phyloP scores from a whole-genome alignment of 352 stramenopile species.

The Globisporangium rhizosaccharum region DNA sequence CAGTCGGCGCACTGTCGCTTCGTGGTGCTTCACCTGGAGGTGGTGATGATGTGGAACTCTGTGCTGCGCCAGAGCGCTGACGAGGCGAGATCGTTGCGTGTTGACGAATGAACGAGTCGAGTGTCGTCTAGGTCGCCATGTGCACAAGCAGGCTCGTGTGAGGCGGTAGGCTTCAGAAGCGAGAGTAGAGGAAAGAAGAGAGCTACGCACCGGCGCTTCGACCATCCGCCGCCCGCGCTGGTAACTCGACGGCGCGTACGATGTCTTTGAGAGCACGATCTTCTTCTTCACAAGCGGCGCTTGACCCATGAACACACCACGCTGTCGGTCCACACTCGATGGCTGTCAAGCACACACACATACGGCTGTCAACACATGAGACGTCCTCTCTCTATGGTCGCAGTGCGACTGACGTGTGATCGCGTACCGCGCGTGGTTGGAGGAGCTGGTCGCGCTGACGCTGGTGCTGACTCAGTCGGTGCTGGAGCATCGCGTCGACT shows the following conservation, averaged over 20 bases:
- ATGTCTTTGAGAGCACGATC: slow-evolving; percentile 31
- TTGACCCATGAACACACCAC: slow-evolving; percentile 8
- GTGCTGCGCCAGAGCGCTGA: slow-evolving; percentile 3
- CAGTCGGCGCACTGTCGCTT: too few relatives aligned
- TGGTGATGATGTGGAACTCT: slow-evolving; percentile 7
- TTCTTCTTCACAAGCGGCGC: slow-evolving; percentile 29
- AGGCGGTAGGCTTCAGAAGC: background rate
- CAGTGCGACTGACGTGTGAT: too few relatives aligned
- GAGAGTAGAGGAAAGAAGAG: background rate
- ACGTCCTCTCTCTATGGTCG: too few relatives aligned
- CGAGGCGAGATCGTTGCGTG: slow-evolving; percentile 10
- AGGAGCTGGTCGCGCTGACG: slow-evolving; percentile 4
- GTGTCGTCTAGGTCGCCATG: slow-evolving; percentile 25
- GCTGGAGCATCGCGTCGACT: slow-evolving; percentile 30
- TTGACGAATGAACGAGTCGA: slow-evolving; percentile 43
- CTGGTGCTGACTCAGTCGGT: slow-evolving; percentile 26
- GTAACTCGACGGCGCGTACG: slow-evolving; percentile 31
- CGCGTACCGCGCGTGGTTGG: background rate
- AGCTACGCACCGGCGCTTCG: slow-evolving; percentile 28
- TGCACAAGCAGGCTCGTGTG: too few relatives aligned
- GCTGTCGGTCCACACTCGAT: background rate
- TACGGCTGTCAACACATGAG: background rate
- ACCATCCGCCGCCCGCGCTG: slow-evolving; percentile 19
- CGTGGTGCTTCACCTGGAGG: slow-evolving; percentile 8
- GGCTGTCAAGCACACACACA: background rate